Base-by-base conservation (phyloP, 208 protist genomes). In the Acanthamoeba divionensis region DNA sequence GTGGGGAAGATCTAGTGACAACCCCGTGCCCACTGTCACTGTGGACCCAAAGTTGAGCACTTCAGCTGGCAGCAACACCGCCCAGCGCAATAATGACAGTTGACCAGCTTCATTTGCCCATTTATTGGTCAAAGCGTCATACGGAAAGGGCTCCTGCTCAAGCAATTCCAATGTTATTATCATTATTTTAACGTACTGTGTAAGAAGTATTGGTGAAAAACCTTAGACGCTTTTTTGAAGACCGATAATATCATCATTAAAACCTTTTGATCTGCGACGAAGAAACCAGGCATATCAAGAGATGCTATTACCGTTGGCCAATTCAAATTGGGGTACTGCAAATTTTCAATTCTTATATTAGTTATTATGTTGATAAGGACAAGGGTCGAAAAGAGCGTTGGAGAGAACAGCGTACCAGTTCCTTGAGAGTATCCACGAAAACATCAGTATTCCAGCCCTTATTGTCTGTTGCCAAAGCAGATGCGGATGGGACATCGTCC, bases 221-320 rank as follows among this genome's bases (percentile, higher is more conserved):
- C 89, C 66, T 88, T 60, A 0, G 86, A 91, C 0, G 67, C 89
- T 6, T 60, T 29, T 31, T 91, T 88, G 66, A 94, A 95, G 3
- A 90, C 80, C 7, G 52, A 41, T 5, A 96, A 33, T 10, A 97
- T 90, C 0, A 96, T 45, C 18, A 55, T 33, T 0, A 97, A 41
- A 12, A 90, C 95, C 55, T 67, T 91, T 36, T 89, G 45, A 48
- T 95, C 93, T 0, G 79, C 21, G 1, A 96, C 29, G 5, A 91
- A 52, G 87, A 96, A 95, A 6, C 36, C 86, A n/a, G 93, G 92
- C 60, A 92, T 60, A 69, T 97, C 96, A 2, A 97, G 86, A 5
- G 62, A 60, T 21, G 41, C 71, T 10, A 96, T 90, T 0, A 96
- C 93, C 0, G 85, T 2, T 1, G 69, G 38, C 95, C 95, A 96